Evolutionary conservation across 1,284 basidiomycete genomes (phyloP).

Genomic region (Ustilago trichophora): DNA sequence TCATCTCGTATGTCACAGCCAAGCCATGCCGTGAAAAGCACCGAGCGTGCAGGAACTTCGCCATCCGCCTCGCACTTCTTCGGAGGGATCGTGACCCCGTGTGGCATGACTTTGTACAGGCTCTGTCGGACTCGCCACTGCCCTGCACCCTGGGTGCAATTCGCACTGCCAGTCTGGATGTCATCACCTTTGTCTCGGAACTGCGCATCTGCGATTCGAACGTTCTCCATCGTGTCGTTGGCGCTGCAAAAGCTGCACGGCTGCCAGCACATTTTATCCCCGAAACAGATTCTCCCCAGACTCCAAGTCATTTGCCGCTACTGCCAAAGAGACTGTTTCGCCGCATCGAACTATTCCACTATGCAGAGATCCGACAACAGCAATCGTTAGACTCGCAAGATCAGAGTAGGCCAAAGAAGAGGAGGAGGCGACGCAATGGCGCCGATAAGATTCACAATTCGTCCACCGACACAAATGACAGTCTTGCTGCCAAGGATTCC

Average conservation of each 20-base stretch:
- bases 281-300: too few species aligned
- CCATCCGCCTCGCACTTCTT: conserved; percentile 3
- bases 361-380: background rate
- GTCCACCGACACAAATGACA: too few species aligned
- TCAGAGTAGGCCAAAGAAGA: conserved; percentile 15
- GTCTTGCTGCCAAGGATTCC: too few species aligned
- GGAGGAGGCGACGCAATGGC: conserved; percentile 3
- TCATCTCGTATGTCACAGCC: background rate
- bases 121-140: too few species aligned
- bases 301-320: background rate
- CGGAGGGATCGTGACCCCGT: background rate
- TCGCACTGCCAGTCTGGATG: background rate
- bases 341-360: conserved; percentile 8
- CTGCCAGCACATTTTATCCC: too few species aligned
- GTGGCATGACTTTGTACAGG: conserved; percentile 2
- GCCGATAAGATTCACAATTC: background rate
- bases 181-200: conserved; percentile 17
- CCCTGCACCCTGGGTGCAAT: too few species aligned
- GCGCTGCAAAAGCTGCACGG: background rate
- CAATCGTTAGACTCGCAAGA: too few species aligned
- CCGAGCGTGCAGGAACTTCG: conserved; percentile 5
- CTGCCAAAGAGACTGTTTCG: conserved; percentile 36
- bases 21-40: conserved; percentile 18
- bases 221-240: conserved; percentile 9
- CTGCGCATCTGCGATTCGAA: conserved; percentile 19